These are phyloP conservation scores for Eutrema japonicum DNA, from an alignment of 345 rosid species.

Conservation along the genomic window DNA sequence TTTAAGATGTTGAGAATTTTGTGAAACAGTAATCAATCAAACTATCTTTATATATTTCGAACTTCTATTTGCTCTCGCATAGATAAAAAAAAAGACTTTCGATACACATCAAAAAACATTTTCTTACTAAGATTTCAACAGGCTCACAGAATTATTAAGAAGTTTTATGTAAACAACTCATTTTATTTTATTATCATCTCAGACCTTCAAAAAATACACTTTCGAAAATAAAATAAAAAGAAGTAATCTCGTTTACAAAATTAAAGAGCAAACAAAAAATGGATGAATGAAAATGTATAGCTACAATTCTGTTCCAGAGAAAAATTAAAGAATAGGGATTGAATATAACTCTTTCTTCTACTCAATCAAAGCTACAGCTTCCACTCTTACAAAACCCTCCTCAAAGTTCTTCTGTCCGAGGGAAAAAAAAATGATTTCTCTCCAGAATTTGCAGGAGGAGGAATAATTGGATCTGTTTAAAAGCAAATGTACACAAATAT, in stretches of 20 bases:
- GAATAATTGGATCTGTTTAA: slow-evolving; percentile 30
- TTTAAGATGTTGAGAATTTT: not conserved
- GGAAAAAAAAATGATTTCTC: slow-evolving; percentile 13
- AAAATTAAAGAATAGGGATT: slow-evolving; percentile 20
- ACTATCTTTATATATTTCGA: not conserved
- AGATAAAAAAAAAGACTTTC: not conserved
- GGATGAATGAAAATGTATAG: slow-evolving; percentile 38
- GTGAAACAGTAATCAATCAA: not conserved
- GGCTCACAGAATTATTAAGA: not conserved
- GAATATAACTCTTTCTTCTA: slow-evolving; percentile 42
- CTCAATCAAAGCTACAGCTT: slow-evolving; percentile 44
- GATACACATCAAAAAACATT: not conserved
- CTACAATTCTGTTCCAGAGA: slow-evolving; percentile 32
- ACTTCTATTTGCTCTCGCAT: not conserved
- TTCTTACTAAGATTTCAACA: not conserved
- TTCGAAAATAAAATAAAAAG: slow-evolving; percentile 6
- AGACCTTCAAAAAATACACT: slow-evolving; percentile 18
- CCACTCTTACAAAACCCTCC: slow-evolving; percentile 33
- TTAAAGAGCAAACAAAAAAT: slow-evolving; percentile 34
- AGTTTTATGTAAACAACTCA: not conserved
- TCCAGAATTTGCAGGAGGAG: slow-evolving; percentile 36
- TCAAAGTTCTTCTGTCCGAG: slow-evolving; percentile 22
- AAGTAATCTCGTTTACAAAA: slow-evolving; percentile 30
- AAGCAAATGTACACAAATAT: not conserved
- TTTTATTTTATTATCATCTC: not conserved